Evolutionary conservation across 306 rosid species (phyloP), one percentile per base, ranked within the genome.

Genomic region (Inga leiocalycina): DNA sequence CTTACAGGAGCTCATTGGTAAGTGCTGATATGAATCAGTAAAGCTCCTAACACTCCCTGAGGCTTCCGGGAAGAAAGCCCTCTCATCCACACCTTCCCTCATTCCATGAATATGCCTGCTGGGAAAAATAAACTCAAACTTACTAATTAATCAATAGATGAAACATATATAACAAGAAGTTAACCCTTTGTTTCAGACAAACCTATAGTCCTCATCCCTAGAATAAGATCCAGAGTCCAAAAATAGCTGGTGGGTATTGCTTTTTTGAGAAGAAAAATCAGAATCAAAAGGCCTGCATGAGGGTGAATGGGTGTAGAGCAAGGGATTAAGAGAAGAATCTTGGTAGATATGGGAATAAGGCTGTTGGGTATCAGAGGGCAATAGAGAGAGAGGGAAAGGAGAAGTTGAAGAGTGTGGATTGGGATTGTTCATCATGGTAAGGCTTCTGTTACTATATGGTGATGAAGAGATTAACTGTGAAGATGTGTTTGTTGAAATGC

Each of bases 61-160:
- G 41, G 91, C 88, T 79, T 93, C 97, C 62, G 98, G 98, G 71
- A 97, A 94, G 89, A 97, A 94, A 32, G 90, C 89, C 81, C 90
- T 85, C 84, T 94, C 97, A 85, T 94, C 99, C 81, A 84, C 82
- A 49, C 93, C 87, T 57, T 87, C 98, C 85, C 88, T 94, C 80
- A 90, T 48, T 74, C 94, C 98, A 77, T 90, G 88, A 74, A 84
- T 75, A 78, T 89, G 86, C 93, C 99, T 94, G 76, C 73, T 37
- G 39, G 3, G 43, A 81, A 77, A 4, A 83, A 80, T 10, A 76
- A 86, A 79, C 35, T 16, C 35, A 6, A 24, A 75, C 17, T 71
- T 32, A 79, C 13, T 51, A 76, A 48, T 52, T 46, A 65, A 78
- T 48, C 13, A 52, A 74, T 19, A 32, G 10, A 46, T 17, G 35